Evolutionary conservation across 441 rosid species (phyloP).

Genomic region (Populus hybrid): DNA sequence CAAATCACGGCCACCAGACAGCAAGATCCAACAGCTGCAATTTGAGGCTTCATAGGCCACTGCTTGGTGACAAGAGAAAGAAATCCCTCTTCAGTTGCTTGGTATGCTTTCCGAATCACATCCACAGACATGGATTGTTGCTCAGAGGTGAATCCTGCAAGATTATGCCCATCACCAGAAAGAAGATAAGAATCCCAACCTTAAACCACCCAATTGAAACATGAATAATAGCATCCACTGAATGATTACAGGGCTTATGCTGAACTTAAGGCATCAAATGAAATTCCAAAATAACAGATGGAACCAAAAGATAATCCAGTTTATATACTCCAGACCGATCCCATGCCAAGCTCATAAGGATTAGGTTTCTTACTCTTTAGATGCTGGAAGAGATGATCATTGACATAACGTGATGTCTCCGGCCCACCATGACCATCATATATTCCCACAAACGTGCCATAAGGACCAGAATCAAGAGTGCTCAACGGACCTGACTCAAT

Average conservation of each 20-base stretch:
- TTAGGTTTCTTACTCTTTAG: slow-evolving; percentile 59
- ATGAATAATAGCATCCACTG: background rate
- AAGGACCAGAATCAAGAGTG: slow-evolving; percentile 63
- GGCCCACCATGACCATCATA: slow-evolving; percentile 99
- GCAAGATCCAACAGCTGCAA: slow-evolving; percentile 95
- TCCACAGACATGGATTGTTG: slow-evolving; percentile 75
- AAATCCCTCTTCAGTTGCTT: slow-evolving; percentile 94
- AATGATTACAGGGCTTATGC: background rate
- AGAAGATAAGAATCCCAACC: background rate
- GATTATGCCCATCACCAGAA: slow-evolving; percentile 5
- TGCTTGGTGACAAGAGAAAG: slow-evolving; percentile 66
- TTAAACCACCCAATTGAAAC: background rate
- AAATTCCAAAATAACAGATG: background rate
- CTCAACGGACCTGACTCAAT: slow-evolving; percentile 80
- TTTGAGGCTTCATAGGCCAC: slow-evolving; percentile 78
- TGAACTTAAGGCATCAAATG: background rate
- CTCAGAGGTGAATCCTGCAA: slow-evolving; percentile 77
- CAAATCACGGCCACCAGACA: slow-evolving; percentile 81
- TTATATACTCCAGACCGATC: background rate
- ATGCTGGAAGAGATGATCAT: slow-evolving; percentile 75
- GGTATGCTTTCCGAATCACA: slow-evolving; percentile 74
- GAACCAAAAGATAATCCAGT: background rate
- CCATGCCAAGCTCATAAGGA: background rate
- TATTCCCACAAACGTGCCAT: slow-evolving; percentile 85
- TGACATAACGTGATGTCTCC: slow-evolving; percentile 79